A percentile compares a stretch with the other conserved stretches of the same genome.
These are phyloP conservation scores for Cystofilobasidium macerans DNA, from an alignment of 768 basidiomycete genomes.

Conservation along the genomic window DNA sequence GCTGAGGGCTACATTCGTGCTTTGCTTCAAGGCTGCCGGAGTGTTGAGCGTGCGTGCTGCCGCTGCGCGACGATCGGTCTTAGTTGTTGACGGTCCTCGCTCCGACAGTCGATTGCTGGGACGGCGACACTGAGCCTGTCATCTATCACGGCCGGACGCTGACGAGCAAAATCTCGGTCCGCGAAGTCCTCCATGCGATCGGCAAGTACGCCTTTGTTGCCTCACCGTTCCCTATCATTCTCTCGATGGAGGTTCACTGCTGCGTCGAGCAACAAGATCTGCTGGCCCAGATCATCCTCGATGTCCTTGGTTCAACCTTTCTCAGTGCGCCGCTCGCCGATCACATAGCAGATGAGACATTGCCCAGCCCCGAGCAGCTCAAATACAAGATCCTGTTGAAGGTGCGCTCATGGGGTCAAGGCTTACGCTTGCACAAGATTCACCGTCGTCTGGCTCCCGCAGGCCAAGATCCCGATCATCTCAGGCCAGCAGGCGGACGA, in stretches of 20 bases:
- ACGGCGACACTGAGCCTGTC: slow-evolving; percentile 70
- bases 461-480: slow-evolving; percentile 16
- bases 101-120: slow-evolving; percentile 72
- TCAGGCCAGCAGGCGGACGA: slow-evolving; percentile 5
- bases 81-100: not conserved
- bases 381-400: slow-evolving; percentile 73
- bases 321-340: slow-evolving; percentile 28
- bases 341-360: slow-evolving; percentile 40
- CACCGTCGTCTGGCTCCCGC: not conserved
- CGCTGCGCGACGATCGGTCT: not conserved
- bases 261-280: slow-evolving; percentile 63
- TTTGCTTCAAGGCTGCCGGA: slow-evolving; percentile 76
- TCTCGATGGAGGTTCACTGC: slow-evolving; percentile 88
- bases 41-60: slow-evolving; percentile 65
- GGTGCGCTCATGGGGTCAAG: slow-evolving; percentile 40
- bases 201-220: slow-evolving; percentile 79
- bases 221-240: slow-evolving; percentile 82
- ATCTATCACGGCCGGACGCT: slow-evolving; percentile 84
- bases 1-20: slow-evolving; percentile 89
- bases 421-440: too few species aligned
- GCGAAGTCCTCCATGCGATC: slow-evolving; percentile 73
- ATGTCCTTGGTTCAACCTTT: slow-evolving; percentile 50
- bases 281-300: slow-evolving; percentile 62
- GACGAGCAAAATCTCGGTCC: slow-evolving; percentile 67
- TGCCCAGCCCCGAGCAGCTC: slow-evolving; percentile 79